Percentiles rank a stretch among this genome's conserved stretches.
These are phyloP conservation scores for Neopestalotiopsis rosae DNA, from an alignment of 2,329 filamentous ascomycete species.

Conservation along the genomic window DNA sequence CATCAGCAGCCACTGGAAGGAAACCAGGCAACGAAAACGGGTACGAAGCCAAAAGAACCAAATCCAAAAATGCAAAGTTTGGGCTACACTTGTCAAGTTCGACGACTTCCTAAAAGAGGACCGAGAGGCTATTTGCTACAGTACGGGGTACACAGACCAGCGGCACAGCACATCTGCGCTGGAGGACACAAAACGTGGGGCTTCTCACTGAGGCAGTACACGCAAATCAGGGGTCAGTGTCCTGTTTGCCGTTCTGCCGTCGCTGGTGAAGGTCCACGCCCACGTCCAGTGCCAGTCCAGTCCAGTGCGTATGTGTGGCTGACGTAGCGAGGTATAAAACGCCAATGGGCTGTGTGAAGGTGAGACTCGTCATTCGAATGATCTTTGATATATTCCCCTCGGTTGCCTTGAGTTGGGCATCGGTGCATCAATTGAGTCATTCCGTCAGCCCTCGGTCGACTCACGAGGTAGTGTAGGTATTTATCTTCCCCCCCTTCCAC, in stretches of 20 bases:
- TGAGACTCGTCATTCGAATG: not conserved
- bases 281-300: no score
- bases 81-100: not conserved
- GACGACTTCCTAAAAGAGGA: not conserved
- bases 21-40: not conserved
- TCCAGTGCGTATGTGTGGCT: no score
- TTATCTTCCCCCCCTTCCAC: not conserved
- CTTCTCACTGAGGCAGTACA: constrained; percentile 15
- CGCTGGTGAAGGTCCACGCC: no score
- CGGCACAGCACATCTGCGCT: not conserved
- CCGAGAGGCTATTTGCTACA: not conserved
- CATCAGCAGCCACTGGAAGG: not conserved
- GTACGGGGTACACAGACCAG: not conserved
- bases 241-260: constrained; percentile 7
- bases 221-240: constrained; percentile 10
- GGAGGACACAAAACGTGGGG: constrained; percentile 8
- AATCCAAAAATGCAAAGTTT: not conserved
- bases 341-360: not conserved
- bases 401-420: not conserved
- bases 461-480: not conserved
- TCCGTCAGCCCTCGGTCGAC: not conserved
- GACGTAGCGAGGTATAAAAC: not conserved
- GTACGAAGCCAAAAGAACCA: not conserved
- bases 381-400: not conserved
- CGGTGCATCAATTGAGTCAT: not conserved